Evolutionary conservation across 208 protist species (phyloP).

Genomic region (Leishmania lainsoni): DNA sequence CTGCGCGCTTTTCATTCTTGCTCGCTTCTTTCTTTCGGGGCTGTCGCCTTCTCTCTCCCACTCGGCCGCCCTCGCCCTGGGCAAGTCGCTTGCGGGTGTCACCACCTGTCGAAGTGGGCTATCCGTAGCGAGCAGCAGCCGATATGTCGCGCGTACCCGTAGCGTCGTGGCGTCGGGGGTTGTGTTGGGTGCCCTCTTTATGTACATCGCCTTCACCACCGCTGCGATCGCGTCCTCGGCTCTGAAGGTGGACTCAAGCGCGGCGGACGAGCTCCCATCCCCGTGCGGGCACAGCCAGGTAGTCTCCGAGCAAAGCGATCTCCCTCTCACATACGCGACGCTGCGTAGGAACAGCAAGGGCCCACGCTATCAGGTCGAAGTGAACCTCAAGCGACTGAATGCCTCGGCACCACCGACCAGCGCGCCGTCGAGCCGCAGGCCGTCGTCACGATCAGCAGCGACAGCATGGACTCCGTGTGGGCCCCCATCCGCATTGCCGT

Average conservation of each 20-base stretch:
- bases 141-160: conserved; percentile 1
- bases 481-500: too few species aligned
- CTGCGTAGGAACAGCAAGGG: neutral
- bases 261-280: neutral
- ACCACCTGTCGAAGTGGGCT: neutral
- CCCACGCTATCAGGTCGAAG: conserved; percentile 2
- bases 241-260: too few species aligned
- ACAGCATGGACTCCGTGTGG: too few species aligned
- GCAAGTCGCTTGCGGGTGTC: neutral
- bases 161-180: neutral
- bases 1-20: neutral
- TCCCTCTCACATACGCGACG: conserved; percentile 23
- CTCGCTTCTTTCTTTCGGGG: neutral
- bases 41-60: neutral
- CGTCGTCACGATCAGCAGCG: neutral
- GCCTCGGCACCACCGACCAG: neutral
- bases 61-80: neutral
- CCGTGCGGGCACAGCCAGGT: conserved; percentile 24
- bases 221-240: too few species aligned
- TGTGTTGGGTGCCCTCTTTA: too few species aligned
- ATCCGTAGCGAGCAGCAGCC: neutral
- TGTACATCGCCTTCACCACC: too few species aligned
- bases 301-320: conserved; percentile 7
- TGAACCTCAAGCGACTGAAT: neutral
- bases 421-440: conserved; percentile 11